phyloP scores from a whole-genome alignment of 352 stramenopile species.

The Saprolegnia diclina region DNA sequence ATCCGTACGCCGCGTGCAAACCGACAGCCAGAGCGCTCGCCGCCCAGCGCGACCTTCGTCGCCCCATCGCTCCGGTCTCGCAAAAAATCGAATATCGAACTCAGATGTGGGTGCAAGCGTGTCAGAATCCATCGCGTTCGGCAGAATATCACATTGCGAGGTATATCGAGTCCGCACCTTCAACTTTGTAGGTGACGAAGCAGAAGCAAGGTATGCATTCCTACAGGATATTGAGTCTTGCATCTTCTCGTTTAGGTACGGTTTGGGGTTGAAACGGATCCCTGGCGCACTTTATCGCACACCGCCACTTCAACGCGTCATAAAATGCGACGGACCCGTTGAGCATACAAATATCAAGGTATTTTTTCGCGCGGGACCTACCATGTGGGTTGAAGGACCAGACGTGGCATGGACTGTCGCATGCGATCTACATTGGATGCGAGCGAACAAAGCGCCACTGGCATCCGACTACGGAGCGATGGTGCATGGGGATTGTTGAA shows the following conservation, averaged over 20 bases:
- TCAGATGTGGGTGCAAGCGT: conserved; percentile 11
- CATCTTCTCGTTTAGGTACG: neutral
- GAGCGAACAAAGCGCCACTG: neutral
- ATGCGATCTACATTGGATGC: neutral
- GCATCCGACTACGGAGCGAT: neutral
- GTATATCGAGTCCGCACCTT: neutral
- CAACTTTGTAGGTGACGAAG: neutral
- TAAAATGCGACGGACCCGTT: neutral
- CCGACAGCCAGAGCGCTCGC: neutral
- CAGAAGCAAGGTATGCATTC: neutral
- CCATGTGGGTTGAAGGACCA: conserved; percentile 19
- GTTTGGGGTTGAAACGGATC: neutral
- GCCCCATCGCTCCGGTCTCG: neutral
- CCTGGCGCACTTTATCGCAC: neutral
- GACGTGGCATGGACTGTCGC: conserved; percentile 10
- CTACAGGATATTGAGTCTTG: neutral
- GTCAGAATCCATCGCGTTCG: conserved; percentile 2
- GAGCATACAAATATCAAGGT: neutral
- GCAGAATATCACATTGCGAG: neutral
- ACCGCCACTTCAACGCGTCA: neutral
- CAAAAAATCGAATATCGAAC: conserved; percentile 16
- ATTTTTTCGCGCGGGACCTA: conserved; percentile 6
- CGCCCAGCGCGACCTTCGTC: conserved; percentile 3
- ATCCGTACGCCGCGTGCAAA: neutral
- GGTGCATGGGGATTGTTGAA: neutral